These are phyloP conservation scores for Heliosperma pusillum DNA, from an alignment of 148 eudicot species.

Conservation along the genomic window DNA sequence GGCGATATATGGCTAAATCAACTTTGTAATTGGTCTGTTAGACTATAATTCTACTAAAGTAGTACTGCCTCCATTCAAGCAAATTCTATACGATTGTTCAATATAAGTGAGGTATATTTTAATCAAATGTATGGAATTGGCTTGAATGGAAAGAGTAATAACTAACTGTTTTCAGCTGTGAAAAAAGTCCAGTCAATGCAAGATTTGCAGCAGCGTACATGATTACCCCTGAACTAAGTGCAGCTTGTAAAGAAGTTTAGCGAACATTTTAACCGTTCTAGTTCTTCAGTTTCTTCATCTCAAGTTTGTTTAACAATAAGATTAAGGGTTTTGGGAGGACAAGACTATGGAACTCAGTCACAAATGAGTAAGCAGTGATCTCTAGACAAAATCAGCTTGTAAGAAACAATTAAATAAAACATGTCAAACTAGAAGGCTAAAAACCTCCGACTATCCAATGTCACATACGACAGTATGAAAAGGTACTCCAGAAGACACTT, in stretches of 20 bases:
- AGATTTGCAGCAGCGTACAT: not conserved
- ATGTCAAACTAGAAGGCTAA: no score
- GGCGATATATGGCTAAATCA: not conserved
- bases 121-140: no score
- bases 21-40: not conserved
- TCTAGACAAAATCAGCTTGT: not conserved
- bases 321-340: not conserved
- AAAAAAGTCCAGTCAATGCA: not conserved
- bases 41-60: not conserved
- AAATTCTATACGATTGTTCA: no score
- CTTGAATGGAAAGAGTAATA: no score
- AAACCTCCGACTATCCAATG: no score
- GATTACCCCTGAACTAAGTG: not conserved
- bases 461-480: no score
- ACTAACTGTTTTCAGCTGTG: no score
- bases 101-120: no score
- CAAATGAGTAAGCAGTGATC: not conserved
- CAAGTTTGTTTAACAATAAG: not conserved
- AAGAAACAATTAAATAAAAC: no score
- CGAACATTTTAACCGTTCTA: not conserved
- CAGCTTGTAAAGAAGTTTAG: not conserved
- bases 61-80: no score
- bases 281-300: not conserved
- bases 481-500: not conserved
- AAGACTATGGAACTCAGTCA: not conserved